These are phyloP conservation scores for Penicillium salamii DNA, from an alignment of 495 filamentous ascomycete genomes.

Conservation along the genomic window DNA sequence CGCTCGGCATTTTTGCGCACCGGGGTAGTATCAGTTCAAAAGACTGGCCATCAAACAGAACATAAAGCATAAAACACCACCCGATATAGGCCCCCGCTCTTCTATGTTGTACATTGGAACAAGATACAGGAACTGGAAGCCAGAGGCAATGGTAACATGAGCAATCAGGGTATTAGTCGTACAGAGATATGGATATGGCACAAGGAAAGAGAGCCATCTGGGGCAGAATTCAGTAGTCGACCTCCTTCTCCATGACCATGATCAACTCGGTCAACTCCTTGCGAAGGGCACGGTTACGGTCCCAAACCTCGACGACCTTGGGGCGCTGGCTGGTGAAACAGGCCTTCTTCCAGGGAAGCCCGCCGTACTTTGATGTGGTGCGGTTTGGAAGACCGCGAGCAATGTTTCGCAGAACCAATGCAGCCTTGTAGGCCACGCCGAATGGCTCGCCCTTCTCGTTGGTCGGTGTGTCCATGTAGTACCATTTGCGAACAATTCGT, in stretches of 20 bases:
- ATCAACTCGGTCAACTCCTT: slow-evolving; percentile 45
- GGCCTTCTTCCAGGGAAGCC: slow-evolving; percentile 41
- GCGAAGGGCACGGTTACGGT: slow-evolving; percentile 42
- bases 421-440: slow-evolving; percentile 80
- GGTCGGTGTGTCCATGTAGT: slow-evolving; percentile 62
- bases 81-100: not conserved
- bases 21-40: not conserved
- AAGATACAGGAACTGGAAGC: not conserved
- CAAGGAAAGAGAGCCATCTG: slow-evolving; percentile 6
- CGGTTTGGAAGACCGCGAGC: slow-evolving; percentile 64
- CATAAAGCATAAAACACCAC: slow-evolving; percentile 6
- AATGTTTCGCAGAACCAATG: slow-evolving; percentile 85
- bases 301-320: slow-evolving; percentile 44
- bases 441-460: slow-evolving; percentile 80
- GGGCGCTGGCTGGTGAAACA: slow-evolving; percentile 41
- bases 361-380: slow-evolving; percentile 28
- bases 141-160: slow-evolving; percentile 1
- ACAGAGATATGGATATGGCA: slow-evolving; percentile 18
- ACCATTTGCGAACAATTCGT: slow-evolving; percentile 42
- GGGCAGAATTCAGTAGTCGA: slow-evolving; percentile 30
- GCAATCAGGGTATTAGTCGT: slow-evolving; percentile 25
- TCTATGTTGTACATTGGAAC: slow-evolving; percentile 4
- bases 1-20: slow-evolving; percentile 15
- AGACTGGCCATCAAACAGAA: not conserved
- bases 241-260: slow-evolving; percentile 44